phyloP scores from a whole-genome alignment of 495 filamentous ascomycete genomes.

The Hamigera avellanea region DNA sequence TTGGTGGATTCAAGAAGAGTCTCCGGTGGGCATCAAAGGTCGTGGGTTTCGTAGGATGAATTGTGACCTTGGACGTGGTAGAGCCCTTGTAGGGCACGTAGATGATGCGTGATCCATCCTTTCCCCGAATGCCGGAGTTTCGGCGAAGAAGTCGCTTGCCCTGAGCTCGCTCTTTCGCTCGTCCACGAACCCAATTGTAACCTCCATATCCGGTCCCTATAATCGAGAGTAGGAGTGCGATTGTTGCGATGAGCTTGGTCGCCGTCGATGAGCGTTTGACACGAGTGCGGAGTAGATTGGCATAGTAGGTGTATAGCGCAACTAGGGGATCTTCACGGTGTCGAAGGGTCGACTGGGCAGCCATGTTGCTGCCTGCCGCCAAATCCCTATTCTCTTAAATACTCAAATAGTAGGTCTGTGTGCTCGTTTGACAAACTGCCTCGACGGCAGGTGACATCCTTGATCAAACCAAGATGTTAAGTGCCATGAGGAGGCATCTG shows the following conservation, averaged over 20 bases:
- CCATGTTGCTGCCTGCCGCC: conserved; percentile 42
- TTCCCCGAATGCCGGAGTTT: conserved; percentile 85
- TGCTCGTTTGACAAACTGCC: conserved; percentile 1
- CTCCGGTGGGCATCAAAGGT: conserved; percentile 95
- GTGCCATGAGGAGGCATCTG: conserved; percentile 8
- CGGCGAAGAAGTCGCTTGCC: conserved; percentile 69
- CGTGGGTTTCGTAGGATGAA: conserved; percentile 81
- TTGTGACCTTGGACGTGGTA: conserved; percentile 76
- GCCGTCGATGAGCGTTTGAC: conserved; percentile 51
- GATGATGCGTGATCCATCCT: conserved; percentile 87
- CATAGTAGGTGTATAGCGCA: conserved; percentile 55
- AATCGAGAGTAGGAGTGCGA: conserved; percentile 64
- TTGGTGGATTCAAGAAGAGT: conserved; percentile 83
- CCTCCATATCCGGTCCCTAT: conserved; percentile 64
- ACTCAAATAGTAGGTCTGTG: neutral
- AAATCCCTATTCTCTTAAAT: too few species aligned
- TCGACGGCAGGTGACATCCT: conserved; percentile 8
- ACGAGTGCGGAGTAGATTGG: conserved; percentile 45
- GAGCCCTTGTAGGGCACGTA: conserved; percentile 84
- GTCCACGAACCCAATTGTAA: conserved; percentile 57
- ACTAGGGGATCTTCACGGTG: conserved; percentile 58
- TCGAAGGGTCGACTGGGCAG: conserved; percentile 75
- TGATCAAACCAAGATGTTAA: conserved; percentile 8
- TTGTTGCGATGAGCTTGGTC: conserved; percentile 59
- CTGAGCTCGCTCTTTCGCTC: conserved; percentile 64